Evolutionary conservation across 441 rosid genomes (phyloP), one percentile per base, ranked within the genome.

Genomic region (Capsella rubella): DNA sequence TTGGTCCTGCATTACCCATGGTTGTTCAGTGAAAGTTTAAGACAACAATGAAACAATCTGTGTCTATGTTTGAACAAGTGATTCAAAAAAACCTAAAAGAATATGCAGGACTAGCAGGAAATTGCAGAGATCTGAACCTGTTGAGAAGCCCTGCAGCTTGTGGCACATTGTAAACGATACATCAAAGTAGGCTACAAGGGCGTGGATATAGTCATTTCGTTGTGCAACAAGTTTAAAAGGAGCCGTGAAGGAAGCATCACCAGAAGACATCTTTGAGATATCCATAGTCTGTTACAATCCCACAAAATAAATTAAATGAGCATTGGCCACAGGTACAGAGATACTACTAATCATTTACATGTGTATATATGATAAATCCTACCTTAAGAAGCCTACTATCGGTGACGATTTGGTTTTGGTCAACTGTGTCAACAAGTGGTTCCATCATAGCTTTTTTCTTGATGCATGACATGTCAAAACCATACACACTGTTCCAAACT

Each of bases 381-480:
- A 93, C 99, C 94, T 93, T 95, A 35, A 96, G 91, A 25, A 89
- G 87, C 68, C 82, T 89, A 79, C 87, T 83, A 72, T 88, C 90
- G 0, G 97, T 91, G 47, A 93, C 98, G 46, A 96, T 89, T 81
- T 96, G 98, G 66, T 93, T 89, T 81, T 91, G 92, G 71, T 93
- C 95, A 9, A 93, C 97, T 1, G 94, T 91, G 77, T 96, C 99
- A 50, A 96, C 98, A 43, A 96, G 97, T 62, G 99, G 99, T 80
- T 96, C 99, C 90, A 74, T 86, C 82, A 96, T 87, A 28, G 97
- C 98, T 75, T 89, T 92, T 80, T 88, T 91, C 94, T 96, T 96
- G 84, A 96, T 91, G 87, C 99, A 93, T 81, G 91, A 89, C 99
- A 93, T 96, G 83, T 96, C 87, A 67, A 96, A 96, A 73, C 97